Evolutionary conservation across 2,329 filamentous ascomycete species (phyloP).

Genomic region (Xylariomycetidae sp.): DNA sequence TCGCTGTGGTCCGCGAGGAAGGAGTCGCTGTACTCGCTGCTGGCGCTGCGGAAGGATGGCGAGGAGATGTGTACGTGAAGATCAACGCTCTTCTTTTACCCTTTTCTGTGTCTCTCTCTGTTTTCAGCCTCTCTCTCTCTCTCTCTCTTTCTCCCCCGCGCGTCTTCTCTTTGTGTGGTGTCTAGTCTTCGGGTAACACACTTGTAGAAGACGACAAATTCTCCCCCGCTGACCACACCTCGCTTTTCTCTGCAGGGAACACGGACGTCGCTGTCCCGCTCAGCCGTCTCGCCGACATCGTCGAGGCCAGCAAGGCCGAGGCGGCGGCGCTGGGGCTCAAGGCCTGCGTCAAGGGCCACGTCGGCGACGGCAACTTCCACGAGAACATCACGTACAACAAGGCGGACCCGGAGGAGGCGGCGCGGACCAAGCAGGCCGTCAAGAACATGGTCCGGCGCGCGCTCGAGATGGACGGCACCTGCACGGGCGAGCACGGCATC

Average conservation of each 20-base stretch:
- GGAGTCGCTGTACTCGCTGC: constrained; percentile 59
- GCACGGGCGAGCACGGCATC: constrained; percentile 61
- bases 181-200: too few relatives aligned
- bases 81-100: too few relatives aligned
- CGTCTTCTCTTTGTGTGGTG: too few relatives aligned
- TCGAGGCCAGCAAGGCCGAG: constrained; percentile 54
- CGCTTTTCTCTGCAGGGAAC: too few relatives aligned
- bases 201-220: too few relatives aligned
- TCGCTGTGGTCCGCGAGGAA: constrained; percentile 64
- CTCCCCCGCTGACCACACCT: too few relatives aligned
- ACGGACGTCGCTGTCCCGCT: constrained; percentile 67
- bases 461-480: constrained; percentile 64
- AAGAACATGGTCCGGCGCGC: constrained; percentile 61
- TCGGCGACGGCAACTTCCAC: constrained; percentile 67
- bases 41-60: constrained; percentile 46
- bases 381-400: constrained; percentile 25
- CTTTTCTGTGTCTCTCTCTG: too few relatives aligned
- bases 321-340: constrained; percentile 52
- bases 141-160: too few relatives aligned
- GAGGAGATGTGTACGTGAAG: constrained; percentile 61
- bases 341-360: constrained; percentile 59
- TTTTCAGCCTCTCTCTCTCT: too few relatives aligned
- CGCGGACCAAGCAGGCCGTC: constrained; percentile 32
- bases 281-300: constrained; percentile 52
- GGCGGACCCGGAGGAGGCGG: constrained; percentile 49